Percentiles rank a stretch among this genome's conserved stretches.
Evolutionary conservation across 2,329 filamentous ascomycete genomes (phyloP).

Genomic region (Penicillium concentricum): DNA sequence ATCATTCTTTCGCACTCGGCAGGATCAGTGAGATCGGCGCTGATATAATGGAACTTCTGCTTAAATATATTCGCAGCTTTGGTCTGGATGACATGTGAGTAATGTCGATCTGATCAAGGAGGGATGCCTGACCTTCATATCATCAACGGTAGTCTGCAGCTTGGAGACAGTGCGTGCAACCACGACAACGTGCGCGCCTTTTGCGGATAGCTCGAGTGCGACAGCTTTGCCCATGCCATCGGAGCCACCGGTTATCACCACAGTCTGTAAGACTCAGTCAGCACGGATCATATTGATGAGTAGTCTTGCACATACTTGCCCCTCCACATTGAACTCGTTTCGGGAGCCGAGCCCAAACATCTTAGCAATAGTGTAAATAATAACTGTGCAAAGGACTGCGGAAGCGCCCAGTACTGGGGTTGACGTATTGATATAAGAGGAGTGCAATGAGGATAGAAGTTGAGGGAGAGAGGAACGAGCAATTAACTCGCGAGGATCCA

Average conservation of each 20-base stretch:
- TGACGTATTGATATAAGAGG: conserved; percentile 25
- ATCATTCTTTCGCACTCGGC: conserved; percentile 70
- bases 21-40: conserved; percentile 73
- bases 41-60: conserved; percentile 81
- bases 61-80: conserved; percentile 62
- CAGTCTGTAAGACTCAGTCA: conserved; percentile 58
- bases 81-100: conserved; percentile 47
- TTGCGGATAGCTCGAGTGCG: conserved; percentile 70
- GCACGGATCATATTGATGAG: not conserved
- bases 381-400: conserved; percentile 32
- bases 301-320: conserved; percentile 61
- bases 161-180: conserved; percentile 75
- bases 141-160: conserved; percentile 67
- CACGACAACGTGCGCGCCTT: conserved; percentile 83
- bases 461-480: conserved; percentile 23
- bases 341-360: conserved; percentile 48
- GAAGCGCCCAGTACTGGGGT: conserved; percentile 30
- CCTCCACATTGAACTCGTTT: conserved; percentile 77
- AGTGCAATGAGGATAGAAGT: conserved; percentile 15
- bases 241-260: conserved; percentile 86
- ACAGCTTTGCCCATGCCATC: conserved; percentile 85
- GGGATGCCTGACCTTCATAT: conserved; percentile 57
- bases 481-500: conserved; percentile 9
- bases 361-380: conserved; percentile 35
- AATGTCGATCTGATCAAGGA: not conserved